A percentile compares a stretch with the other conserved stretches of the same genome.
These are phyloP conservation scores for Lachnellula arida DNA, from an alignment of 2,329 filamentous ascomycete species.

Conservation along the genomic window DNA sequence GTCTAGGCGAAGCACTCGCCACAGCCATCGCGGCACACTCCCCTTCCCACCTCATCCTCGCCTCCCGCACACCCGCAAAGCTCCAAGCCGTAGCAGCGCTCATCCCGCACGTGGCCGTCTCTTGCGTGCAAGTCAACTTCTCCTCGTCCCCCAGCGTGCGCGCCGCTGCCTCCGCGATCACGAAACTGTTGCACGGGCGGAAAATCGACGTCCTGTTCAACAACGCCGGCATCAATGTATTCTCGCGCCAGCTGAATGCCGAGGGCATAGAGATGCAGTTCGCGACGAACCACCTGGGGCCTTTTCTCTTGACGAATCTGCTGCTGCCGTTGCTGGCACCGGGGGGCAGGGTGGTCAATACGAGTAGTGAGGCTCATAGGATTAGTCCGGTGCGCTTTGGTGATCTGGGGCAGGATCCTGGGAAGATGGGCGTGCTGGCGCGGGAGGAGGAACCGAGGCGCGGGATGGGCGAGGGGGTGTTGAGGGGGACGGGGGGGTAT, in stretches of 20 bases:
- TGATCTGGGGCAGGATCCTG: conserved; percentile 14
- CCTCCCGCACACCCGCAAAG: conserved; percentile 33
- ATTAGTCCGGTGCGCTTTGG: conserved; percentile 29
- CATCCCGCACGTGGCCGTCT: conserved; percentile 30
- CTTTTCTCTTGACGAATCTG: conserved; percentile 19
- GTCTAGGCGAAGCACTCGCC: conserved; percentile 17
- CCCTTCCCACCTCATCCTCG: conserved; percentile 34
- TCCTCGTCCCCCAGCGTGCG: conserved; percentile 29
- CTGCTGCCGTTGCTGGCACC: conserved; percentile 5
- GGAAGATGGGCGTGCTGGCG: conserved; percentile 18
- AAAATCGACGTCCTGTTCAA: conserved; percentile 22
- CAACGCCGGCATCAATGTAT: conserved; percentile 20
- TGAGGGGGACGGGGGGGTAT: conserved; percentile 14
- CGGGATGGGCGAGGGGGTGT: conserved; percentile 5
- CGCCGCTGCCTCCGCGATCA: conserved; percentile 4
- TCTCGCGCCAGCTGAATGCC: background rate
- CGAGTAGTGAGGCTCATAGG: conserved; percentile 15
- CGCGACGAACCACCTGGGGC: conserved; percentile 19
- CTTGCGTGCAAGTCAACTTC: conserved; percentile 36
- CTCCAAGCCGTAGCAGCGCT: conserved; percentile 27
- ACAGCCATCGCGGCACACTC: conserved; percentile 9
- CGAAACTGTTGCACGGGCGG: background rate
- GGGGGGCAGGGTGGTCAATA: conserved; percentile 12
- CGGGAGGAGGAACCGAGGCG: conserved; percentile 11
- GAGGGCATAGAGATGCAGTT: conserved; percentile 21